phyloP scores from a whole-genome alignment of 31 red algal species.

The Asparagopsis taxiformis region DNA sequence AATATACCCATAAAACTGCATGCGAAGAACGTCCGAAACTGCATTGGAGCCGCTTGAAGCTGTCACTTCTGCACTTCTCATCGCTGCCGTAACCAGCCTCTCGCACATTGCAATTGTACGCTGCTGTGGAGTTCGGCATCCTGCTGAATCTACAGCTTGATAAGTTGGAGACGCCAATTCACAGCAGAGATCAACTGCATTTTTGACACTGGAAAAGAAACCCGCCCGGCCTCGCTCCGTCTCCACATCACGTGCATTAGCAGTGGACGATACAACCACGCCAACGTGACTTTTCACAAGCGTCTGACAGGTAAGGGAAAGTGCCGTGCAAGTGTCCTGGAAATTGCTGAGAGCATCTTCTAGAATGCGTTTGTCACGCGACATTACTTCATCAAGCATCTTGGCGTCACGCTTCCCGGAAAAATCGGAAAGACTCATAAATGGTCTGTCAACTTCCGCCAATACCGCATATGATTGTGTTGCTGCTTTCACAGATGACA shows the following conservation, averaged over 20 bases:
- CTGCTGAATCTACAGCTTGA: not conserved
- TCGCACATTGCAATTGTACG: conserved; percentile 43
- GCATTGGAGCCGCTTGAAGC: conserved; percentile 11
- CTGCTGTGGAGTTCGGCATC: not conserved
- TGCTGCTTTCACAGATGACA: not conserved
- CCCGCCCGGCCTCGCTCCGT: conserved; percentile 5
- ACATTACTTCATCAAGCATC: not conserved
- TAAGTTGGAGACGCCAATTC: conserved; percentile 19
- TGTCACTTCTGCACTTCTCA: conserved; percentile 53
- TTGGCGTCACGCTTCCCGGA: not conserved
- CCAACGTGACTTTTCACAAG: conserved; percentile 19
- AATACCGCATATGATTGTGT: not conserved
- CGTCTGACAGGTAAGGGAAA: conserved; percentile 36
- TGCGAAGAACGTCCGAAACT: conserved; percentile 25
- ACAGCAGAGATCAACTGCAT: conserved; percentile 32
- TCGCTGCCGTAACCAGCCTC: conserved; percentile 37
- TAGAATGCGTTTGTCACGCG: not conserved
- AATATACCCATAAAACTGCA: conserved; percentile 66
- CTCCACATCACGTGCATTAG: conserved; percentile 31
- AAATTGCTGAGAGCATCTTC: conserved; percentile 28
- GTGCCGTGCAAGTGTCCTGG: conserved; percentile 4
- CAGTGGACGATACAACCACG: conserved; percentile 14
- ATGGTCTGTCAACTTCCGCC: not conserved
- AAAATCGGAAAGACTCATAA: not conserved
- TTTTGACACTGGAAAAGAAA: conserved; percentile 50